These are phyloP conservation scores for Leishmania amazonensis DNA, from an alignment of 208 protist species.

Conservation along the genomic window DNA sequence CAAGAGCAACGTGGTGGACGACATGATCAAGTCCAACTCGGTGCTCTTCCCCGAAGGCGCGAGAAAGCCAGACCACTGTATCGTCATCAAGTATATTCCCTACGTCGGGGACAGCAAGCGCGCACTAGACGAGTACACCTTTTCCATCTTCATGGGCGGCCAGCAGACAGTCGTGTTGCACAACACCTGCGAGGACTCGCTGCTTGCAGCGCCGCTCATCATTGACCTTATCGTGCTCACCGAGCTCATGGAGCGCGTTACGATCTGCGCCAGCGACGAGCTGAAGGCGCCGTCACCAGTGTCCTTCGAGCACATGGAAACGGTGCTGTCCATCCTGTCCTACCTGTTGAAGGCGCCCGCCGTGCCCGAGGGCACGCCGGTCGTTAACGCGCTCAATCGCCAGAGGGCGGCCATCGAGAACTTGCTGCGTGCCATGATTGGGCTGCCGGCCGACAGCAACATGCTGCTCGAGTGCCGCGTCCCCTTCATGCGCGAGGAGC, in stretches of 20 bases:
- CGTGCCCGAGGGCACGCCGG: slow-evolving; percentile 93
- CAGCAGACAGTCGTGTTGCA: slow-evolving; percentile 95
- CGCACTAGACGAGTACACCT: slow-evolving; percentile 99
- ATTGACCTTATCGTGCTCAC: slow-evolving; percentile 97
- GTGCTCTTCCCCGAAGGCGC: slow-evolving; percentile 94
- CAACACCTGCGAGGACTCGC: slow-evolving; percentile 99
- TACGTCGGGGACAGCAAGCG: slow-evolving; percentile 98
- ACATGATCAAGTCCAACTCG: slow-evolving; percentile 97
- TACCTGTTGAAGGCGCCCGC: slow-evolving; percentile 98
- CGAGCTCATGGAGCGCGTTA: slow-evolving; percentile 96
- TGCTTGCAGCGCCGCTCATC: slow-evolving; percentile 98
- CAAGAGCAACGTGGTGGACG: slow-evolving; percentile 99
- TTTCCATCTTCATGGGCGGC: slow-evolving; percentile 98
- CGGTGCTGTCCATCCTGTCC: slow-evolving; percentile 94
- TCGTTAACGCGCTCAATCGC: slow-evolving; percentile 98
- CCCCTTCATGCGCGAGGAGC: slow-evolving; percentile 49
- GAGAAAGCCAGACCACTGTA: slow-evolving; percentile 97
- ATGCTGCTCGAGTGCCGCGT: slow-evolving; percentile 96
- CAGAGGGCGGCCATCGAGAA: slow-evolving; percentile 97
- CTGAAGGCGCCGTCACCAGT: slow-evolving; percentile 23
- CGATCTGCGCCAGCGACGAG: slow-evolving; percentile 36
- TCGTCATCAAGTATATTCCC: slow-evolving; percentile 99
- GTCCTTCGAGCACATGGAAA: slow-evolving; percentile 90
- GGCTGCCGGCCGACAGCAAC: slow-evolving; percentile 94
- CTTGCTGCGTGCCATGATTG: slow-evolving; percentile 95